Conservation (phyloP, 31 red algal species). For the Bonnemaisonia californica region DNA sequence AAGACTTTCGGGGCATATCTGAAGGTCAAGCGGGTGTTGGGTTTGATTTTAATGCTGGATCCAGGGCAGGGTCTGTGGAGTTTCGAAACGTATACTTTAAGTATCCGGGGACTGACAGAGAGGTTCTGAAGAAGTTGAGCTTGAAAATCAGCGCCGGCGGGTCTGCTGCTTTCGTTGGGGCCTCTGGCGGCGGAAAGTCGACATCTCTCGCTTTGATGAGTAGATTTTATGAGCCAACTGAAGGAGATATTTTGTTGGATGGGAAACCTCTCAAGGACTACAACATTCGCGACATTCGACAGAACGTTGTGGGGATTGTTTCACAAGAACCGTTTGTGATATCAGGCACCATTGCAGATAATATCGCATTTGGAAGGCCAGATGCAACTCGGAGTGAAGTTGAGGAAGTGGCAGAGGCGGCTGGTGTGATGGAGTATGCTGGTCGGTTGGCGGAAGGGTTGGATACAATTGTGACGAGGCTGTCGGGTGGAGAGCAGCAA, state of each 20-base stretch:
- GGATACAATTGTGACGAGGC: conserved; percentile 40
- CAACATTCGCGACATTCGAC: conserved; percentile 34
- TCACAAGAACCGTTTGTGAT: conserved; percentile 76
- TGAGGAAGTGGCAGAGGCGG: conserved; percentile 36
- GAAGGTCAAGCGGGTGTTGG: neutral
- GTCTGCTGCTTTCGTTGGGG: conserved; percentile 66
- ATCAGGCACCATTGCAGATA: conserved; percentile 69
- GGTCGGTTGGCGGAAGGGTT: conserved; percentile 36
- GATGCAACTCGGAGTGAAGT: conserved; percentile 39
- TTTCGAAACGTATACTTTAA: conserved; percentile 49
- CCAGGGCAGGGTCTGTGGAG: conserved; percentile 3
- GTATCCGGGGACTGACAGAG: conserved; percentile 39
- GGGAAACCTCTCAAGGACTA: conserved; percentile 35
- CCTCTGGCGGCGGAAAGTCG: conserved; percentile 50
- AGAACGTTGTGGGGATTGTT: conserved; percentile 56
- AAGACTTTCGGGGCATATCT: neutral
- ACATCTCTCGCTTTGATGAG: conserved; percentile 49
- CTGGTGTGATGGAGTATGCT: conserved; percentile 46
- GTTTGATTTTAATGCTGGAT: neutral
- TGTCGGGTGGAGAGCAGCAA: conserved; percentile 61
- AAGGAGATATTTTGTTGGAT: conserved; percentile 60
- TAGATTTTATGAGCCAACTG: conserved; percentile 68
- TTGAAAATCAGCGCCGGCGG: conserved; percentile 51
- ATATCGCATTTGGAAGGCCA: conserved; percentile 48
- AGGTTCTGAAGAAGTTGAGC: conserved; percentile 44